Evolutionary conservation across 441 rosid genomes (phyloP), one percentile per base, ranked within the genome.

Genomic region (Erysimum pusillum): DNA sequence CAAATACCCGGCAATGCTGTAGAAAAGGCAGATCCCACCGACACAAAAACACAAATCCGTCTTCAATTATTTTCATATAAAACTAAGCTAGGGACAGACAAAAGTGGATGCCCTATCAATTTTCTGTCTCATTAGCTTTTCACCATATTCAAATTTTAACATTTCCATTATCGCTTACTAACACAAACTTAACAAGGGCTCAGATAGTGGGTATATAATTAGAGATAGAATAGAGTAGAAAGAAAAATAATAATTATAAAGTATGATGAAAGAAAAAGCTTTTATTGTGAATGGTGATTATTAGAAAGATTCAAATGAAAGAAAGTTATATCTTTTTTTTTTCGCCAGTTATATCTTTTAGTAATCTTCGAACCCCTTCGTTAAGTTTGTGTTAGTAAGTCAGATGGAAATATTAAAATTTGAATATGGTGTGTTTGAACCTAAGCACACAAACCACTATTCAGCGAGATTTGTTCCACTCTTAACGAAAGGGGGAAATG

Each of bases 41-140:
- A n/a, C 79, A 68, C 56, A 67, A 59, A 51, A 41, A 60, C 28
- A 48, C 62, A 67, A 31, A 67, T 32, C 11, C 28, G 22, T 59
- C 11, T 25, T 57, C 28, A 56, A 59, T 25, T 57, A 6, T 57
- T 17, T 44, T 58, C 45, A 67, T 35, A 58, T 67, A 46, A 39
- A 67, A 59, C 11, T 45, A 64, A n/a, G 59, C 11, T 45, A 64
- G n/a, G 59, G 65, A 46, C 38, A 67, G 25, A 49, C 62, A 67
- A 18, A 67, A 75, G 74, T 67, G 54, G 45, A 31, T 75, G 63
- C 17, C 58, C 66, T 49, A 49, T 59, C 63, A 59, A 39, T 31
- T 59, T 58, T 45, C 39, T 67, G 56, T 75, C 68, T 49, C 68
- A 18, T 67, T 28, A 66, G 61, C 52, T 58, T 48, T 67, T 15